A percentile compares a stretch with the other conserved stretches of the same genome.
These are phyloP conservation scores for Neurospora crassa DNA, from an alignment of 2,329 filamentous ascomycete genomes.

Conservation along the genomic window DNA sequence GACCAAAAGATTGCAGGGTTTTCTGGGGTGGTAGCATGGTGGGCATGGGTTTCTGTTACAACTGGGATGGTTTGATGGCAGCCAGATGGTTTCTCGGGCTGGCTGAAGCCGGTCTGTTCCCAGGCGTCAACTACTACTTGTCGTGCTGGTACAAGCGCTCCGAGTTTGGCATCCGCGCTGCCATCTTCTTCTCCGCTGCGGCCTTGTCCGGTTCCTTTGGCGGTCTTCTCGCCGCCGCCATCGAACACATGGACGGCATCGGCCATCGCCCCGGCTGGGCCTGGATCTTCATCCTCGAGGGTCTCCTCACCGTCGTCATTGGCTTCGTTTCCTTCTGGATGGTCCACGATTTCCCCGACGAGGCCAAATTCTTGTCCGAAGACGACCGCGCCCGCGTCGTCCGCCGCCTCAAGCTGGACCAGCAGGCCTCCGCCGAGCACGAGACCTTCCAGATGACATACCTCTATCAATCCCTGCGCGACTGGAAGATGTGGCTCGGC, in stretches of 20 bases:
- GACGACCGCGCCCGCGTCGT: slow-evolving; percentile 60
- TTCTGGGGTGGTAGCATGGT: slow-evolving; percentile 61
- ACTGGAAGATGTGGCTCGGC: slow-evolving; percentile 62
- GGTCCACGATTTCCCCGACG: slow-evolving; percentile 70
- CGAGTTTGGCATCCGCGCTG: slow-evolving; percentile 63
- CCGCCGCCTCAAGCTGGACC: slow-evolving; percentile 55
- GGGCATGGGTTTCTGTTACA: slow-evolving; percentile 56
- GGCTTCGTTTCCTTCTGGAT: slow-evolving; percentile 60
- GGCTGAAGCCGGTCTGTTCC: slow-evolving; percentile 66
- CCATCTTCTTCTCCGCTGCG: slow-evolving; percentile 73
- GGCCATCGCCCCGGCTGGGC: slow-evolving; percentile 44
- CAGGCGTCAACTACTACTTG: slow-evolving; percentile 59
- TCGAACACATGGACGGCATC: slow-evolving; percentile 54
- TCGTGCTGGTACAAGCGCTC: slow-evolving; percentile 70
- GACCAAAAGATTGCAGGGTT: slow-evolving; percentile 30
- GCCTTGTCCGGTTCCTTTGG: slow-evolving; percentile 67
- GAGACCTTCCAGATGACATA: slow-evolving; percentile 64
- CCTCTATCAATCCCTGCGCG: slow-evolving; percentile 58
- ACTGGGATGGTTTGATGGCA: slow-evolving; percentile 55
- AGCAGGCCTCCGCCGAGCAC: slow-evolving; percentile 57
- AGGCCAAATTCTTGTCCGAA: slow-evolving; percentile 57
- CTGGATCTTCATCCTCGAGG: slow-evolving; percentile 59
- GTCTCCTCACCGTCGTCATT: slow-evolving; percentile 55
- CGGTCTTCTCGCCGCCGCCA: slow-evolving; percentile 59
- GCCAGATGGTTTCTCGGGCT: slow-evolving; percentile 64